A percentile compares a stretch with the other conserved stretches of the same genome.
phyloP scores from a whole-genome alignment of 306 rosid species.

The Psophocarpus tetragonolobus region DNA sequence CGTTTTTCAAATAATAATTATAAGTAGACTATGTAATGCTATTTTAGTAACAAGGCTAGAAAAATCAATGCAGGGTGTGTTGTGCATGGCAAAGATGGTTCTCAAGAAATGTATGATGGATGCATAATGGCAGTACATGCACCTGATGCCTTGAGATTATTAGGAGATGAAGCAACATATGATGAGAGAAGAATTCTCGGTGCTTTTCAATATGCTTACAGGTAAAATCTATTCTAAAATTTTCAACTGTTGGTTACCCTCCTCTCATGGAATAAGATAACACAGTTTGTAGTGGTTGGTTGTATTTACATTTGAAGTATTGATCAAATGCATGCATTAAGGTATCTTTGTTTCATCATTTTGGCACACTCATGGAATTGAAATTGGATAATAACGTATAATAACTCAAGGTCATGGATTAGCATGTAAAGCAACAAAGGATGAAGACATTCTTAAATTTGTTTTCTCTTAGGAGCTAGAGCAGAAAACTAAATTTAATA shows the following conservation, averaged over 20 bases:
- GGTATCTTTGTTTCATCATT: neutral
- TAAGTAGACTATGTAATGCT: neutral
- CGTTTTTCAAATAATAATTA: neutral
- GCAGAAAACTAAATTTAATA: neutral
- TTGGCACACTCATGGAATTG: neutral
- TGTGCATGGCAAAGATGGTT: conserved; percentile 57
- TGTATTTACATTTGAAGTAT: neutral
- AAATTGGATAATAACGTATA: neutral
- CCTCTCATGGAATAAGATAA: neutral
- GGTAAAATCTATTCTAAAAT: conserved; percentile 48
- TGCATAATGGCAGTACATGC: conserved; percentile 84
- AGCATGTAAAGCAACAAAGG: neutral
- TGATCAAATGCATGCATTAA: neutral
- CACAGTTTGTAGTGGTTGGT: neutral
- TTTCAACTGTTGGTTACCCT: conserved; percentile 1
- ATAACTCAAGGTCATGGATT: neutral
- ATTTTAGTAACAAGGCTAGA: neutral
- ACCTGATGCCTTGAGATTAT: conserved; percentile 75
- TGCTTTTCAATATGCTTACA: conserved; percentile 86
- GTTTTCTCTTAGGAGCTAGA: neutral
- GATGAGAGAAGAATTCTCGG: conserved; percentile 84
- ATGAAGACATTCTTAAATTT: neutral
- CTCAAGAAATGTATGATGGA: conserved; percentile 55
- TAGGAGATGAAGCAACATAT: conserved; percentile 76
- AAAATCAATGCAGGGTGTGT: conserved; percentile 58